Evolutionary conservation across 345 rosid species (phyloP).

Genomic region (Erysimum cheiranthoides): DNA sequence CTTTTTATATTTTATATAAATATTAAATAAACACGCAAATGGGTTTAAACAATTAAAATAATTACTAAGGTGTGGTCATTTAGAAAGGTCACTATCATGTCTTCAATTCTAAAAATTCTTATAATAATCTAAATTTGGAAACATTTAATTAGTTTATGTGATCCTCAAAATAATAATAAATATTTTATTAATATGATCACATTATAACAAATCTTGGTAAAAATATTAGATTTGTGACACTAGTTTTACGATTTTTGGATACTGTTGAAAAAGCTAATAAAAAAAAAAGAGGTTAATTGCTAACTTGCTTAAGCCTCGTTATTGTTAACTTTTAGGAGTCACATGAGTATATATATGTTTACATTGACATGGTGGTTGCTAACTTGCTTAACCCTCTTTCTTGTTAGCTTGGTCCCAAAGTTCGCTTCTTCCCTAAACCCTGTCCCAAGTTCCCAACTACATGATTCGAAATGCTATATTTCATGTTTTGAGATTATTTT

Average conservation of each 20-base stretch:
- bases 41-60: slow-evolving; percentile 4
- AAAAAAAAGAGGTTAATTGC: neutral
- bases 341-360: neutral
- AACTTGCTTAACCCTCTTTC: too few relatives aligned
- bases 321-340: neutral
- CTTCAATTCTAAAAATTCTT: slow-evolving; percentile 25
- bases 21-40: slow-evolving; percentile 35
- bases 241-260: too few relatives aligned
- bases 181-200: neutral
- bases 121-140: slow-evolving; percentile 16
- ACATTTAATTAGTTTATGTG: slow-evolving; percentile 14
- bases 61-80: slow-evolving; percentile 23
- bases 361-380: neutral
- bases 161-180: neutral
- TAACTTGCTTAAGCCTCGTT: too few relatives aligned
- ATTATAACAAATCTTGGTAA: neutral
- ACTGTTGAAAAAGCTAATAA: too few relatives aligned
- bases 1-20: neutral
- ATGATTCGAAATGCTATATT: too few relatives aligned
- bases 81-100: slow-evolving; percentile 35
- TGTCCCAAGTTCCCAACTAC: neutral
- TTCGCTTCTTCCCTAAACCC: neutral
- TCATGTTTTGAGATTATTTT: too few relatives aligned
- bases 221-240: neutral
- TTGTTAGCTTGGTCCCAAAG: too few relatives aligned